These are phyloP conservation scores for Aspergillus sojae DNA, from an alignment of 2,329 filamentous ascomycete species.

Conservation along the genomic window DNA sequence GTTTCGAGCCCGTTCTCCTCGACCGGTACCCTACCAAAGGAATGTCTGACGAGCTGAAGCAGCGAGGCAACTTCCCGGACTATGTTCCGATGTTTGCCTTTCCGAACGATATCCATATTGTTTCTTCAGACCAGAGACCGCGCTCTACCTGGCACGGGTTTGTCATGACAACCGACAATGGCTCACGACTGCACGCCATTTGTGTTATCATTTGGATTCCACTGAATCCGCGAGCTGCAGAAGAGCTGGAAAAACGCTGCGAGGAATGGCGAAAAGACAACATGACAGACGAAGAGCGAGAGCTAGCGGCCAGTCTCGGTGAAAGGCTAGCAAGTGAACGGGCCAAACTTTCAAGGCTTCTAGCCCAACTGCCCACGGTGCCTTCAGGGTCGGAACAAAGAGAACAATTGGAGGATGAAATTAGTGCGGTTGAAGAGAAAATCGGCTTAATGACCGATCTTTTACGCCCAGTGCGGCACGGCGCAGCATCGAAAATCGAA, in stretches of 20 bases:
- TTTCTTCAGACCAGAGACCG: conserved; percentile 90
- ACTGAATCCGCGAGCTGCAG: conserved; percentile 76
- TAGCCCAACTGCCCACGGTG: conserved; percentile 79
- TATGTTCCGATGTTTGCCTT: conserved; percentile 99
- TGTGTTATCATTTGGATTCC: conserved; percentile 93
- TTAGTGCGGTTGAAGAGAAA: conserved; percentile 94
- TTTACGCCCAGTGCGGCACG: conserved; percentile 86
- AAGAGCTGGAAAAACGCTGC: conserved; percentile 72
- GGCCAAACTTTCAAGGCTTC: conserved; percentile 83
- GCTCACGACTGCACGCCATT: conserved; percentile 87
- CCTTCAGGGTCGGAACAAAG: conserved; percentile 79
- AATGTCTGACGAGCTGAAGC: conserved; percentile 76
- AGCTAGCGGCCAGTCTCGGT: conserved; percentile 87
- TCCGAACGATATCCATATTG: conserved; percentile 95
- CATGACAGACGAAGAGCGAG: conserved; percentile 97
- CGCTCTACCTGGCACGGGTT: conserved; percentile 99
- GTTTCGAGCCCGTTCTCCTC: conserved; percentile 93
- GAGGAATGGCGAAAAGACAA: conserved; percentile 87
- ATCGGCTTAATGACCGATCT: conserved; percentile 97
- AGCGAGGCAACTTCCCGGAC: conserved; percentile 86
- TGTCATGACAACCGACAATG: conserved; percentile 93
- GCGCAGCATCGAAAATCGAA: conserved; percentile 95
- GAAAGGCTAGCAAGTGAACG: conserved; percentile 84
- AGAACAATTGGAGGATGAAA: conserved; percentile 87
- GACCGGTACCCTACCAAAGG: conserved; percentile 89